Evolutionary conservation across 202 grass and related monocot genomes (phyloP), one percentile per base, ranked within the genome.

Genomic region (Brachypodium distachyon): DNA sequence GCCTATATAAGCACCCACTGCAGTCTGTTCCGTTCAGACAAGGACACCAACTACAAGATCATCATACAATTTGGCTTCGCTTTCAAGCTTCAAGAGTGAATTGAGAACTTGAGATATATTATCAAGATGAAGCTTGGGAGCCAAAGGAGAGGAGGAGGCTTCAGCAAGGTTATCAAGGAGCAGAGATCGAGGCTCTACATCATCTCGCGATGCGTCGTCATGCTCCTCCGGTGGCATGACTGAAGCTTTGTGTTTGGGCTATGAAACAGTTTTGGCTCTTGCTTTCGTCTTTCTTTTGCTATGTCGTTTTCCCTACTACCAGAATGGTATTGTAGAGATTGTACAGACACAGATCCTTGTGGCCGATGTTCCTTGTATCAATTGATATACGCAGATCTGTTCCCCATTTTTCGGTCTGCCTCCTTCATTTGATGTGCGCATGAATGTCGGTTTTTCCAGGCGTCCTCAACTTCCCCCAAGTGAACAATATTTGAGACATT

Each of bases 171-270:
- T 8, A 36, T 82, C 37, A 82, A 66, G 59, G 70, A 82, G 59
- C 70, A 82, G 8, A 82, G 64, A 71, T 57, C 68, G 0, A 81
- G 68, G 59, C 70, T 82, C 80, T 66, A 82, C 58, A 74, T 82
- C 59, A 82, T 82, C 46, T 48, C 48, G 5, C 80, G 59, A 44
- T 82, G 80, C 48, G 70, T 74, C 18, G 26, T 74, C 5, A 74
- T 82, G 80, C 70, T 82, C 1, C 80, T 82, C 26, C 48, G 70
- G 22, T 65, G 69, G 58, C 57, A 82, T 26, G 58, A 82, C 36
- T 54, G 51, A 54, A 26, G 22, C 51, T 9, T 12, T 42, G 10
- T 25, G 19, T 7, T 1, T 18, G 50, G 10, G 21, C 9, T 22
- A 8, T 0, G 21, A 53, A 10, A 53, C 9, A 53, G 19, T 23